Base-by-base conservation (phyloP, 2,329 filamentous ascomycete genomes). In the Cadophora malorum region DNA sequence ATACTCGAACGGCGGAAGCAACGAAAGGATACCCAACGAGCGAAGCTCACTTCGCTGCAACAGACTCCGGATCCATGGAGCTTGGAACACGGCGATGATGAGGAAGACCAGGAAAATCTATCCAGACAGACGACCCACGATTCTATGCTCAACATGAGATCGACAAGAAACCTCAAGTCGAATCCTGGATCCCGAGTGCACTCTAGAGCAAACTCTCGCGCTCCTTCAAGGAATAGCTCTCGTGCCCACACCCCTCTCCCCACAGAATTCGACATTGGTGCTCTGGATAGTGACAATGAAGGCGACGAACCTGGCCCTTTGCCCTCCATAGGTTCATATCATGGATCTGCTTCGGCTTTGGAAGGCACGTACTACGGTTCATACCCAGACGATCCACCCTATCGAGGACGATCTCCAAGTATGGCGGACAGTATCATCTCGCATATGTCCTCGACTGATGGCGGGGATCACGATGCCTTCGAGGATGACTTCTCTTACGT, bases 401-500 rank as follows among this genome's bases (percentile, higher is more conserved):
- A 85, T 63, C 87, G 90, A 52, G 88, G 88, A 53, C 87, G 93
- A 62, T 92, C 92, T 4, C 91, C 93, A 41, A 97, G 94, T 77
- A 87, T 94, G 80, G 89, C 91, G 4, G 93, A 92, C 64, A 96
- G 92, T 69, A 88, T 89, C 75, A 88, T 91, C 74, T 88, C 91
- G 62, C 84, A 90, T 80, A 88, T 90, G 85, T 90, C 88, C 3
- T 88, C 87, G 0, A 79, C 90, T 47, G 88, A 90, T 75, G 87
- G 83, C 75, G 85, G 85, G 9, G 84, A 83, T 53, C 88, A 91
- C 70, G 88, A 91, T 70, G 84, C 88, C 1, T 89, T 93, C 68
- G 91, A 93, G 45, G 93, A 97, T 74, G 94, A 98, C 78, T 93
- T 93, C 79, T 93, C 91, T 45, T 97, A 96, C 76, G 95, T 98